phyloP scores from a whole-genome alignment of 2,329 filamentous ascomycete genomes.

The Sarocladium strictum region DNA sequence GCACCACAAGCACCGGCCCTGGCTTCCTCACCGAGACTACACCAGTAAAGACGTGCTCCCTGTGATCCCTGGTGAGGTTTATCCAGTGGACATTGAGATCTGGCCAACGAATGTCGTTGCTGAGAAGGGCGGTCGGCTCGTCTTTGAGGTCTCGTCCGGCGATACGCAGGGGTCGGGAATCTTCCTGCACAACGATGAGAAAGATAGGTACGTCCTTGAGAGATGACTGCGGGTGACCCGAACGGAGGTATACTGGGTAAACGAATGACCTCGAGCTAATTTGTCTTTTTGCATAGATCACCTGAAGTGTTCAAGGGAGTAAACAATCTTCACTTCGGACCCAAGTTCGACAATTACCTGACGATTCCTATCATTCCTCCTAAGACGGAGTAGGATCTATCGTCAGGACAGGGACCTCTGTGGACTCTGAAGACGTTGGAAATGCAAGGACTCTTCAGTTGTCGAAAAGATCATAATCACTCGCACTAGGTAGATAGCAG shows the following conservation, averaged over 20 bases:
- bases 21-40: conserved; percentile 50
- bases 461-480: too few relatives aligned
- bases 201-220: not conserved
- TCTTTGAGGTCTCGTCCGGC: not conserved
- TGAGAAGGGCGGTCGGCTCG: not conserved
- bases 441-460: too few relatives aligned
- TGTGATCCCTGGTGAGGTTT: conserved; percentile 36
- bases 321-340: conserved; percentile 49
- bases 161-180: conserved; percentile 1
- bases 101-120: conserved; percentile 54
- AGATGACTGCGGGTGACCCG: too few relatives aligned
- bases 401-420: too few relatives aligned
- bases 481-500: too few relatives aligned
- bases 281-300: conserved; percentile 12
- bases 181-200: conserved; percentile 5
- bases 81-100: conserved; percentile 52
- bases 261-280: too few relatives aligned
- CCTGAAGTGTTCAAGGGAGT: conserved; percentile 30
- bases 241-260: not conserved
- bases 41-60: conserved; percentile 42
- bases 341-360: conserved; percentile 43
- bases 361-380: conserved; percentile 45
- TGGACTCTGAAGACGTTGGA: too few relatives aligned
- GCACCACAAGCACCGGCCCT: conserved; percentile 45
- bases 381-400: conserved; percentile 17